phyloP scores from a whole-genome alignment of 2,329 filamentous ascomycete species.

The Colletotrichum tabaci region DNA sequence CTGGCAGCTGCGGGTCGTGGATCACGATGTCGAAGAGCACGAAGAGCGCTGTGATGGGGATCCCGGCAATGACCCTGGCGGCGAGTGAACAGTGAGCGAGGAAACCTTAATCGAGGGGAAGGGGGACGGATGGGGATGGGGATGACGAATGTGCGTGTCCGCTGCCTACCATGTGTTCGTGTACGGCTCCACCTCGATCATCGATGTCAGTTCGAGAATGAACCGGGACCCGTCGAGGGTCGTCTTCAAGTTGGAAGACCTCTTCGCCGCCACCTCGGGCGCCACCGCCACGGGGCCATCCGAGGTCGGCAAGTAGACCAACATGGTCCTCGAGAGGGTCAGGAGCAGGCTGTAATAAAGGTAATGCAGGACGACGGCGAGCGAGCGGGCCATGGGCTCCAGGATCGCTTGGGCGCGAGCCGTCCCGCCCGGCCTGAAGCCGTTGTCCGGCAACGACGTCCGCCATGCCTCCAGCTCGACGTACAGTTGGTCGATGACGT shows the following conservation, averaged over 20 bases:
- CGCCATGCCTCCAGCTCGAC: conserved; percentile 51
- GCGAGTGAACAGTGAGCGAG: background rate
- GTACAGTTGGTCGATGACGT: conserved; percentile 47
- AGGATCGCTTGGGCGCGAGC: conserved; percentile 36
- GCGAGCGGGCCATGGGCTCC: conserved; percentile 22
- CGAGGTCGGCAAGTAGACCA: conserved; percentile 42
- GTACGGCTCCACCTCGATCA: conserved; percentile 50
- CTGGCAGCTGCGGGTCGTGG: conserved; percentile 53
- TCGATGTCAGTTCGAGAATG: conserved; percentile 48
- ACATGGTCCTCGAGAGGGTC: conserved; percentile 47
- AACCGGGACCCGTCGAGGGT: conserved; percentile 46
- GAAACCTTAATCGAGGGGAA: background rate
- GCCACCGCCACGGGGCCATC: conserved; percentile 24
- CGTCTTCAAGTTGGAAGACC: conserved; percentile 42
- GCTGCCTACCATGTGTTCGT: conserved; percentile 48
- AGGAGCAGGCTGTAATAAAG: conserved; percentile 49
- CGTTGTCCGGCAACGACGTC: conserved; percentile 45
- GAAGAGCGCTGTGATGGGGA: conserved; percentile 56
- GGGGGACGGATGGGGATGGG: no score
- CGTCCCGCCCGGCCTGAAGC: conserved; percentile 40
- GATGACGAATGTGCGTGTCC: no score
- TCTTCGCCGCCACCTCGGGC: conserved; percentile 23
- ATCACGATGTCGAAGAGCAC: conserved; percentile 59
- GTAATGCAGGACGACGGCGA: conserved; percentile 45
- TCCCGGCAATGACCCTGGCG: conserved; percentile 51